Conservation (phyloP, 2,329 filamentous ascomycete genomes). For the Fusarium incarnatum region DNA sequence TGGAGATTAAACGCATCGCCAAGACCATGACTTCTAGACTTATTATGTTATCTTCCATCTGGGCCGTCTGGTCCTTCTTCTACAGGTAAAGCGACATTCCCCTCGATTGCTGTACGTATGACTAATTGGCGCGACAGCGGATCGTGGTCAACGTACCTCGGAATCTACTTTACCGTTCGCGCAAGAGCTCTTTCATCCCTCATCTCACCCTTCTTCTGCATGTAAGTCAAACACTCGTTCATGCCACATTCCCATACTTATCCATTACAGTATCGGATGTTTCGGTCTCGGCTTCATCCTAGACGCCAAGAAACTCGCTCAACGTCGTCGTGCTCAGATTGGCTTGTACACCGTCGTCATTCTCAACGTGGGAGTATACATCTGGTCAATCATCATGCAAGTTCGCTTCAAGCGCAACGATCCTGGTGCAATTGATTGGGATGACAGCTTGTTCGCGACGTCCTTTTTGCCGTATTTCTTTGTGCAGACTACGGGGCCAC, state of each 20-base stretch:
- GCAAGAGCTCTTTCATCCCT: constrained; percentile 11
- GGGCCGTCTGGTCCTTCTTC: constrained; percentile 21
- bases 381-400: constrained; percentile 26
- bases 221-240: accelerated
- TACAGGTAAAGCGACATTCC: not conserved
- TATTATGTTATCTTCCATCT: not conserved
- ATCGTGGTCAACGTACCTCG: constrained; percentile 21
- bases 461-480: constrained; percentile 19
- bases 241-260: accelerated
- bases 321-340: constrained; percentile 19
- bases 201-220: constrained; percentile 22
- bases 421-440: constrained; percentile 14
- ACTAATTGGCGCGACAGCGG: not conserved
- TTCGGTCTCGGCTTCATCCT: constrained; percentile 19
- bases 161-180: constrained; percentile 17
- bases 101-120: accelerated
- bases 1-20: constrained; percentile 8
- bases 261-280: not conserved
- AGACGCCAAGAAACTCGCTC: not conserved
- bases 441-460: not conserved
- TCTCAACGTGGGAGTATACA: constrained; percentile 7
- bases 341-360: constrained; percentile 8
- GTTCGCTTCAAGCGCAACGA: not conserved
- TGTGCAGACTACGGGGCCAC: constrained; percentile 9
- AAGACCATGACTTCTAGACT: constrained; percentile 22